A percentile compares a stretch with the other conserved stretches of the same genome.
Conservation (phyloP, 1,284 basidiomycete species). For the Apiotrichum brassicae region DNA sequence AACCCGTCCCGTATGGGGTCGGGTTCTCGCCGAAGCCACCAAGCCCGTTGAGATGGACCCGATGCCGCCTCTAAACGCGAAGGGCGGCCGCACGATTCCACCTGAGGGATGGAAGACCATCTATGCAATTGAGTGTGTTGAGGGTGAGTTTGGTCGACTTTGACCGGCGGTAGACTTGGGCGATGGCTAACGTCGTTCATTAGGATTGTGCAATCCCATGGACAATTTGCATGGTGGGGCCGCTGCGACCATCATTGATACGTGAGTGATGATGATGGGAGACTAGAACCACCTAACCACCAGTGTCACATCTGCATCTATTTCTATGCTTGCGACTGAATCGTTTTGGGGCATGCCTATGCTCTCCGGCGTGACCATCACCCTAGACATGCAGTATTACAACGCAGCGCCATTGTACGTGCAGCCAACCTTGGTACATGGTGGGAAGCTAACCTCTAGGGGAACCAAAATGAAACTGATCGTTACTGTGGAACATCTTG, state of each 20-base stretch:
- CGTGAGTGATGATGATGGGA: constrained; percentile 8
- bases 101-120: neutral
- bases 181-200: too few relatives aligned
- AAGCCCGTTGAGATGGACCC: constrained; percentile 3
- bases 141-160: neutral
- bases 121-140: neutral
- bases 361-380: constrained; percentile 26
- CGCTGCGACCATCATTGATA: constrained; percentile 29
- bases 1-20: neutral
- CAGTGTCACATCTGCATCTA: constrained; percentile 1
- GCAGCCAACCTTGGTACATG: neutral
- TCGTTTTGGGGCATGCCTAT: constrained; percentile 36
- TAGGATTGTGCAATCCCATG: constrained; percentile 2
- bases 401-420: constrained; percentile 16
- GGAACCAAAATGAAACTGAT: constrained; percentile 1
- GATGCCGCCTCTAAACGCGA: neutral
- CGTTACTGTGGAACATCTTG: neutral
- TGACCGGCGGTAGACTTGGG: too few relatives aligned
- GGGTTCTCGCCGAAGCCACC: neutral
- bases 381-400: constrained; percentile 27
- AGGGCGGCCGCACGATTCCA: constrained; percentile 3
- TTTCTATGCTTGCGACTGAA: constrained; percentile 18
- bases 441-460: too few relatives aligned
- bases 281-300: too few relatives aligned
- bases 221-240: constrained; percentile 31